phyloP scores from a whole-genome alignment of 805 yeast species.

The Kodamaea kakaduensis region DNA sequence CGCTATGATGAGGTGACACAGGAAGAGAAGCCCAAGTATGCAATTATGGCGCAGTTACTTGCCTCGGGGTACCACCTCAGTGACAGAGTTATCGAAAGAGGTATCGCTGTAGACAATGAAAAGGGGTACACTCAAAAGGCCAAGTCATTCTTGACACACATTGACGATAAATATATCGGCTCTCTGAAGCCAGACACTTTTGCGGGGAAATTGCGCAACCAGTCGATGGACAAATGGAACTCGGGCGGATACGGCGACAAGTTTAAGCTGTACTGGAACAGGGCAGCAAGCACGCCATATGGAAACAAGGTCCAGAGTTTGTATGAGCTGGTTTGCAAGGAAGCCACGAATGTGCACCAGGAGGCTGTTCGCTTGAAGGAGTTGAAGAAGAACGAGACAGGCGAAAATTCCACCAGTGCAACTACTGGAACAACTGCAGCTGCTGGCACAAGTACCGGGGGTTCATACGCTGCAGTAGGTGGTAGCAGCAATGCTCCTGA shows the following conservation, averaged over 20 bases:
- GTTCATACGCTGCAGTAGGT: slow-evolving; percentile 4
- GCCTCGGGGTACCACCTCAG: slow-evolving; percentile 68
- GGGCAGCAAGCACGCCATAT: slow-evolving; percentile 41
- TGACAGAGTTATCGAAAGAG: slow-evolving; percentile 57
- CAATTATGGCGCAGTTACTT: slow-evolving; percentile 71
- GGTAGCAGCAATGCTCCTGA: not conserved
- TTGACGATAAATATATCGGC: slow-evolving; percentile 59
- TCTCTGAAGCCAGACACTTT: slow-evolving; percentile 49
- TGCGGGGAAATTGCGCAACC: slow-evolving; percentile 28
- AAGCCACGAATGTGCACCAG: slow-evolving; percentile 60
- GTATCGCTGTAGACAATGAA: slow-evolving; percentile 60
- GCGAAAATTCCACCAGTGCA: not conserved
- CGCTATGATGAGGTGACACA: slow-evolving; percentile 54
- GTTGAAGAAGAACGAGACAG: slow-evolving; percentile 38
- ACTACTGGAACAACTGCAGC: slow-evolving; percentile 1
- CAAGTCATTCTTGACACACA: slow-evolving; percentile 47
- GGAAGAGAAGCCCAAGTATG: slow-evolving; percentile 73
- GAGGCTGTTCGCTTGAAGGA: slow-evolving; percentile 73
- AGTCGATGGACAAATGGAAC: slow-evolving; percentile 24
- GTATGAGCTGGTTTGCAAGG: slow-evolving; percentile 52
- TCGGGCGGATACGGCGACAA: slow-evolving; percentile 30
- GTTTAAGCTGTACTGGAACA: slow-evolving; percentile 44
- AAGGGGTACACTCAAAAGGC: slow-evolving; percentile 59
- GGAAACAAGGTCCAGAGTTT: slow-evolving; percentile 62
- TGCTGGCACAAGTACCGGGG: not conserved